These are phyloP conservation scores for Quercus glauca DNA, from an alignment of 306 rosid species.

Conservation along the genomic window DNA sequence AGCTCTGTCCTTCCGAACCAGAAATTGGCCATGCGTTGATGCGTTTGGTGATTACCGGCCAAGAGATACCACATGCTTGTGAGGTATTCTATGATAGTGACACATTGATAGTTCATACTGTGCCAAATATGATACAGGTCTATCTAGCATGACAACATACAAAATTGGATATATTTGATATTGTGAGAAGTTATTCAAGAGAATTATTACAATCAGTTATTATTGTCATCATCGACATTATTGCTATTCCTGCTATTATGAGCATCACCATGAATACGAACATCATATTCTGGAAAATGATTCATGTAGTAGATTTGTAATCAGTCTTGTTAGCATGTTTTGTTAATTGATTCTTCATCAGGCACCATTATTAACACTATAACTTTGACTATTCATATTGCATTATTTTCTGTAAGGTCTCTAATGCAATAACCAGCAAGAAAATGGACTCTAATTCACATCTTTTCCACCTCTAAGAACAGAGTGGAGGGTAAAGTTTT, in stretches of 20 bases:
- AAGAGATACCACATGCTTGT: constrained; percentile 97
- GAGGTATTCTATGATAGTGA: constrained; percentile 57
- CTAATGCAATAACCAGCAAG: not conserved
- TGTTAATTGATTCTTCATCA: not conserved
- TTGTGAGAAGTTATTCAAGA: not conserved
- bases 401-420: not conserved
- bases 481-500: not conserved
- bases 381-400: not conserved
- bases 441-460: not conserved
- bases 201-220: not conserved
- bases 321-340: not conserved
- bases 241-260: not conserved
- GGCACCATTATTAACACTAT: not conserved
- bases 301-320: not conserved
- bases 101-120: not conserved
- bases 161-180: not conserved
- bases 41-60: constrained; percentile 99
- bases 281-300: not conserved
- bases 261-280: not conserved
- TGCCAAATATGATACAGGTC: not conserved
- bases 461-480: not conserved
- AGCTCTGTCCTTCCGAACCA: constrained; percentile 92
- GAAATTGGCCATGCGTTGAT: constrained; percentile 95
- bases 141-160: not conserved
- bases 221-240: not conserved